Evolutionary conservation across 2,329 filamentous ascomycete genomes (phyloP).

Genomic region (Trichothecium sympodiale): DNA sequence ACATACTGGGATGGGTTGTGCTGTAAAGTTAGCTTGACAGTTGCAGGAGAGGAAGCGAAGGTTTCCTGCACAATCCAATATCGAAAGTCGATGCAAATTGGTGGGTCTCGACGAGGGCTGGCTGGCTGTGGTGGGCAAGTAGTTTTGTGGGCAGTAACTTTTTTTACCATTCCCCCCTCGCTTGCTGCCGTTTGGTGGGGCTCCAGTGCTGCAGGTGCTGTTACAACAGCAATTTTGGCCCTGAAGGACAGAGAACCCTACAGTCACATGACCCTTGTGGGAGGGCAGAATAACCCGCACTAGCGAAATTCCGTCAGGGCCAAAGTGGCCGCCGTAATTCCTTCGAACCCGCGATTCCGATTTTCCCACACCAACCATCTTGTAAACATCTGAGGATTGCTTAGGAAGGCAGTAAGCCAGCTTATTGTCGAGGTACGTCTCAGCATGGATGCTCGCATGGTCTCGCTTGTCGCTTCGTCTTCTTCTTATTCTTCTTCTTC

Average conservation of each 20-base stretch:
- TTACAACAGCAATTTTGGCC: background rate
- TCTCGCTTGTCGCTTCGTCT: background rate
- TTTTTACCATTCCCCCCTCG: constrained; percentile 3
- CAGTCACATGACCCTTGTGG: constrained; percentile 3
- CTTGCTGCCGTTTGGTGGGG: background rate
- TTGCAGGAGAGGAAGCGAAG: constrained; percentile 9
- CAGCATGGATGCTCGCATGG: constrained; percentile 25
- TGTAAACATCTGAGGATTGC: constrained; percentile 45
- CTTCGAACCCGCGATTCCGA: background rate
- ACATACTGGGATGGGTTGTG: constrained; percentile 17
- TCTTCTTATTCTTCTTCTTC: constrained; percentile 18
- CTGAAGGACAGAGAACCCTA: constrained; percentile 4
- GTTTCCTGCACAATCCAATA: constrained; percentile 1
- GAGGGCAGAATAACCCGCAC: no score
- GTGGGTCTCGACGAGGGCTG: constrained; percentile 14
- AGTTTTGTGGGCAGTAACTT: background rate
- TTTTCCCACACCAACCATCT: constrained; percentile 12
- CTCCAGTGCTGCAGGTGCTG: background rate
- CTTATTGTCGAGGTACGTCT: constrained; percentile 53
- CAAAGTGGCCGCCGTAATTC: no score
- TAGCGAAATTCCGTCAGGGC: no score
- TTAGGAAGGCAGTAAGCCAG: constrained; percentile 47
- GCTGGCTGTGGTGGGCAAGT: background rate
- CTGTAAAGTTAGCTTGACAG: constrained; percentile 14
- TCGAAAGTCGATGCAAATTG: constrained; percentile 8